A percentile compares a stretch with the other conserved stretches of the same genome.
phyloP scores from a whole-genome alignment of 345 rosid species.

The Ailanthus altissimus region DNA sequence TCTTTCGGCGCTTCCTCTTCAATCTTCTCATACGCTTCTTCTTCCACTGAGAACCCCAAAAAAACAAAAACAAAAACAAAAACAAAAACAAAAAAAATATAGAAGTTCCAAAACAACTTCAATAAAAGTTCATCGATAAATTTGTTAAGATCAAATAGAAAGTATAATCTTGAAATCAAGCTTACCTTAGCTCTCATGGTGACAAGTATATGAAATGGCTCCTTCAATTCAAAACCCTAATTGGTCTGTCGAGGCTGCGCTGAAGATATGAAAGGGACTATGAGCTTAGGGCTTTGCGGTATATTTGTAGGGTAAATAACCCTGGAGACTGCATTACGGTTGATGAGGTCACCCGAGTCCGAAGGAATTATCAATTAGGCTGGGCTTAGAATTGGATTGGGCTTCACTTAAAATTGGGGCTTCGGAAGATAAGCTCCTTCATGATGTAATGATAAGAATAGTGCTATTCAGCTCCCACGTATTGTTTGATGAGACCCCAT shows the following conservation, averaged over 20 bases:
- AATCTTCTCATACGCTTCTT: constrained; percentile 99
- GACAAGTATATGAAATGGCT: constrained; percentile 5
- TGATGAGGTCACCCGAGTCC: not conserved
- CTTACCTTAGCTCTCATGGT: constrained; percentile 91
- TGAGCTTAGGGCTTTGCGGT: not conserved
- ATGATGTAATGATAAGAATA: no score
- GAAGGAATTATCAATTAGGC: not conserved
- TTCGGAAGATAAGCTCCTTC: not conserved
- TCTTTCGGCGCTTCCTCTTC: constrained; percentile 99
- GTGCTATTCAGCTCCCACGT: no score
- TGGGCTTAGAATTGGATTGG: not conserved
- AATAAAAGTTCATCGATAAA: not conserved
- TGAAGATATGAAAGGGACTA: not conserved
- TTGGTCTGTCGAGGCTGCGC: constrained; percentile 22
- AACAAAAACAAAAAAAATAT: no score
- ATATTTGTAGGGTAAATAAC: constrained; percentile 18
- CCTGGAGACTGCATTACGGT: constrained; percentile 13
- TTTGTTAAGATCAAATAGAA: not conserved
- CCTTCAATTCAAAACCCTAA: constrained; percentile 25
- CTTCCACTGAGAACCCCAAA: constrained; percentile 69
- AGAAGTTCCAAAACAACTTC: not conserved
- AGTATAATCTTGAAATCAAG: not conserved
- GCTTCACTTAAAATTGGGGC: not conserved
- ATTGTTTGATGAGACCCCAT: no score
- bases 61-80: constrained; percentile 3